Evolutionary conservation across 805 yeast species (phyloP).

Genomic region (Pichia manshurica): DNA sequence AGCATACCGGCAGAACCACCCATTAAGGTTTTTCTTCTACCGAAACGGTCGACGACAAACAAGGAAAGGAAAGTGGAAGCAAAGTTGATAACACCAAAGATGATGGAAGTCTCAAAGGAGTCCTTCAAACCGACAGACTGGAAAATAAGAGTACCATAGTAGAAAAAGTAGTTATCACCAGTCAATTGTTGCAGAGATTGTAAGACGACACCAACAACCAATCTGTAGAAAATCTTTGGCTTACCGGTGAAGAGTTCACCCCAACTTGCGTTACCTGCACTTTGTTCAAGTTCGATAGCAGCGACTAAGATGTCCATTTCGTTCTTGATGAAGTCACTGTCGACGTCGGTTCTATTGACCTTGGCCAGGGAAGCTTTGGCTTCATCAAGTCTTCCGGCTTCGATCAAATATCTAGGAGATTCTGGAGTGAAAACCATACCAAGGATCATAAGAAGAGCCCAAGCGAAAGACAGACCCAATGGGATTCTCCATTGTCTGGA

Average conservation of each 20-base stretch:
- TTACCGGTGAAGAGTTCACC: constrained; percentile 55
- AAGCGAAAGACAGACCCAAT: constrained; percentile 42
- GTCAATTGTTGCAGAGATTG: constrained; percentile 60
- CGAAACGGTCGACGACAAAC: constrained; percentile 47
- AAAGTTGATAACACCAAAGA: constrained; percentile 53
- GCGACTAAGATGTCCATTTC: constrained; percentile 53
- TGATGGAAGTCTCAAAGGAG: constrained; percentile 54
- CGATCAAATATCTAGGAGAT: constrained; percentile 60
- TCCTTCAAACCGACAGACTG: constrained; percentile 51
- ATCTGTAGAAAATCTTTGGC: constrained; percentile 54
- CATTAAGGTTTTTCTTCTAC: constrained; percentile 47
- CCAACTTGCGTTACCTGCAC: constrained; percentile 66
- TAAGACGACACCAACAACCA: constrained; percentile 51
- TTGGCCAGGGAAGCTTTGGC: constrained; percentile 51
- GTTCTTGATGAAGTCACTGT: constrained; percentile 48
- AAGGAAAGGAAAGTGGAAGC: constrained; percentile 49
- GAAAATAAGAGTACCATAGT: constrained; percentile 60
- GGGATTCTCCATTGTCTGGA: constrained; percentile 67
- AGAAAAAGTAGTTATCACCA: constrained; percentile 62
- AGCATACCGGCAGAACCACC: constrained; percentile 50
- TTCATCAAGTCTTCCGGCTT: constrained; percentile 42
- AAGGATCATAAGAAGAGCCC: constrained; percentile 45
- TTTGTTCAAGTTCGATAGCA: constrained; percentile 54
- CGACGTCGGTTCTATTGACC: constrained; percentile 50
- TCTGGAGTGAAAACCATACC: constrained; percentile 63